Evolutionary conservation across 1,284 basidiomycete species (phyloP).

Genomic region (Cutaneotrichosporon cutaneum): DNA sequence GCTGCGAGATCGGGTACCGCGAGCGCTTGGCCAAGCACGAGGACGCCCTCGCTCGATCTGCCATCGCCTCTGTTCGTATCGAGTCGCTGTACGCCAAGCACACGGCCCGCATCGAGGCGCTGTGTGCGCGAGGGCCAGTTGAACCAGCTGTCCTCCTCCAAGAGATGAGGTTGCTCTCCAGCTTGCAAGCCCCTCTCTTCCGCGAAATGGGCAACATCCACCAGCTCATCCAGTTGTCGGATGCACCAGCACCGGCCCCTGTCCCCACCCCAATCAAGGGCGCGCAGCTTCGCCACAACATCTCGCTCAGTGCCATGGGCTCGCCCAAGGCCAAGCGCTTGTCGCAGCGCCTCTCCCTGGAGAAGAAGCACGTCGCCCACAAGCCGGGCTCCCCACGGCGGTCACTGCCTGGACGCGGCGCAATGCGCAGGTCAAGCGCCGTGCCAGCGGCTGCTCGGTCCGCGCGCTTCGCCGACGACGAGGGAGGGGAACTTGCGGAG

Average conservation of each 20-base stretch:
- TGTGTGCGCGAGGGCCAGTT: slow-evolving; percentile 41
- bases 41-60: slow-evolving; percentile 59
- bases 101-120: slow-evolving; percentile 57
- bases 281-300: neutral
- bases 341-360: neutral
- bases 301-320: neutral
- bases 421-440: neutral
- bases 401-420: neutral
- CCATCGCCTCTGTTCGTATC: slow-evolving; percentile 65
- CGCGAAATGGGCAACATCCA: slow-evolving; percentile 11
- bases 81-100: slow-evolving; percentile 71
- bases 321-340: slow-evolving; percentile 22
- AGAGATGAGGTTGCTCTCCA: neutral
- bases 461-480: slow-evolving; percentile 18
- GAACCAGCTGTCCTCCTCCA: slow-evolving; percentile 19
- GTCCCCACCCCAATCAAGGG: slow-evolving; percentile 11
- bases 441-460: neutral
- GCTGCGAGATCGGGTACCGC: slow-evolving; percentile 66
- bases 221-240: neutral
- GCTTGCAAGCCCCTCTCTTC: neutral
- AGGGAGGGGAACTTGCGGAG: slow-evolving; percentile 12
- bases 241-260: neutral
- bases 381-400: slow-evolving; percentile 14
- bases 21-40: slow-evolving; percentile 67
- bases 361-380: slow-evolving; percentile 17